phyloP scores from a whole-genome alignment of 2,329 filamentous ascomycete genomes.

The Orbilia blumenaviensis region DNA sequence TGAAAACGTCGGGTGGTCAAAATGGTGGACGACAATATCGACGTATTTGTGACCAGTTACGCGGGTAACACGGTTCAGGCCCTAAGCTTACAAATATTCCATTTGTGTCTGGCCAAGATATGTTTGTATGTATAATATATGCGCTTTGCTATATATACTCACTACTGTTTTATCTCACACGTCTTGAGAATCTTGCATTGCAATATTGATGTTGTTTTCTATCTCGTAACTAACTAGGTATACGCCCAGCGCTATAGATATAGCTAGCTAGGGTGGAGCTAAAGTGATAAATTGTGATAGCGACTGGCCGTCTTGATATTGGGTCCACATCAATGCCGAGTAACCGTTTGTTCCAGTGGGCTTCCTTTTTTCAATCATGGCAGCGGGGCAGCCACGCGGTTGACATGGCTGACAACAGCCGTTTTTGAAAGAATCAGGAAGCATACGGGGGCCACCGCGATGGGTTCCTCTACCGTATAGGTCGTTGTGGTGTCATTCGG shows the following conservation, averaged over 20 bases:
- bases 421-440: not conserved
- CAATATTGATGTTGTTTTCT: not conserved
- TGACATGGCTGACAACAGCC: slow-evolving; percentile 6
- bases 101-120: not conserved
- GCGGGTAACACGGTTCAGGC: not conserved
- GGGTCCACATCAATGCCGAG: not conserved
- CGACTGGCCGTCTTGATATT: not conserved
- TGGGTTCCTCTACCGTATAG: no score
- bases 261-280: not conserved
- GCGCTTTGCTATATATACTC: no score
- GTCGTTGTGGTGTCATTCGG: slow-evolving; percentile 15
- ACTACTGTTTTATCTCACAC: no score
- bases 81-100: not conserved
- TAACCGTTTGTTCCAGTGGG: not conserved
- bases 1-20: slow-evolving; percentile 47
- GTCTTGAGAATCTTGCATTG: not conserved
- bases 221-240: not conserved
- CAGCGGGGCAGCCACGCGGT: slow-evolving; percentile 12
- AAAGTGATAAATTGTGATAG: not conserved
- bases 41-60: slow-evolving; percentile 13
- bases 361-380: not conserved
- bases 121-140: no score
- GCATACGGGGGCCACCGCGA: not conserved
- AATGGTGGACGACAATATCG: slow-evolving; percentile 43
- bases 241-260: no score